Evolutionary conservation across 2,329 filamentous ascomycete species (phyloP).

Genomic region (Arthrobotrys sphaeroides): DNA sequence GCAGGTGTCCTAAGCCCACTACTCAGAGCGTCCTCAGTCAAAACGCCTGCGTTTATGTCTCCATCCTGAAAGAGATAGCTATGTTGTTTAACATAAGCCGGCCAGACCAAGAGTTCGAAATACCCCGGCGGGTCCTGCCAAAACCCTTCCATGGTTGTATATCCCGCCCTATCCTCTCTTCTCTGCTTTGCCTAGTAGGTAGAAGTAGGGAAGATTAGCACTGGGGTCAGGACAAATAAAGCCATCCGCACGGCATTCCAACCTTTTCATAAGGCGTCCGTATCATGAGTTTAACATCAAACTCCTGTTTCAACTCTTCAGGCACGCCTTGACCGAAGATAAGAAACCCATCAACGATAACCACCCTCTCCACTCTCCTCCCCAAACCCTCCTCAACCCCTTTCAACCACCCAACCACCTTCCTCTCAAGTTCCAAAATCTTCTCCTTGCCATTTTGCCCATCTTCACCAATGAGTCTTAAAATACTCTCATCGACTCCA

Average conservation of each 20-base stretch:
- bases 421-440: slow-evolving; percentile 59
- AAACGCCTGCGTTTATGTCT: slow-evolving; percentile 70
- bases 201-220: slow-evolving; percentile 20
- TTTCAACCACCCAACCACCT: slow-evolving; percentile 56
- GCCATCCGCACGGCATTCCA: no score
- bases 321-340: slow-evolving; percentile 55
- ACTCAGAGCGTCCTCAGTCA: slow-evolving; percentile 65
- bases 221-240: slow-evolving; percentile 55
- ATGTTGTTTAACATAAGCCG: slow-evolving; percentile 75
- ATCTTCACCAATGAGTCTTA: slow-evolving; percentile 1
- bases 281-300: slow-evolving; percentile 57
- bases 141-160: slow-evolving; percentile 86
- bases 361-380: slow-evolving; percentile 44
- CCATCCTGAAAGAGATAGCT: slow-evolving; percentile 78
- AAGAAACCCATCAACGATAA: slow-evolving; percentile 57
- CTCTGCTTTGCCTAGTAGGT: slow-evolving; percentile 68
- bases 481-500: slow-evolving; percentile 46
- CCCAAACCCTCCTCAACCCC: slow-evolving; percentile 57
- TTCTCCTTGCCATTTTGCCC: slow-evolving; percentile 15
- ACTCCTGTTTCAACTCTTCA: slow-evolving; percentile 49
- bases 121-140: slow-evolving; percentile 96
- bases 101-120: slow-evolving; percentile 94
- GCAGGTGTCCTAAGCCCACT: slow-evolving; percentile 66
- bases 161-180: slow-evolving; percentile 75
- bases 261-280: slow-evolving; percentile 55